Evolutionary conservation across 768 basidiomycete genomes (phyloP).

Genomic region (Tulasnella sp.): DNA sequence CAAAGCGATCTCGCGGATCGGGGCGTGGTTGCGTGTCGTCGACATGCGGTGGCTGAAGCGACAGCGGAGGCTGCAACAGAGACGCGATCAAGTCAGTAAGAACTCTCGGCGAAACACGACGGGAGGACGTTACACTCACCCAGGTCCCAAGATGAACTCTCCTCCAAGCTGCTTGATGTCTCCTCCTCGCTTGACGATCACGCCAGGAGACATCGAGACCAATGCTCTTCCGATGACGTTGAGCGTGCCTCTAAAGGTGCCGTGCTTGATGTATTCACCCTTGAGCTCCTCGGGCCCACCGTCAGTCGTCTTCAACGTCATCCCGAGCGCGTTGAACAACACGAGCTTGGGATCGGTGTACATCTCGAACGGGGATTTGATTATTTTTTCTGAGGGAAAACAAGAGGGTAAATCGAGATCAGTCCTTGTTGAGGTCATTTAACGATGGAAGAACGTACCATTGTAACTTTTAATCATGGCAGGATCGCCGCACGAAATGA

Average conservation of each 20-base stretch:
- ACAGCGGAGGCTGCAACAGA: slow-evolving; percentile 42
- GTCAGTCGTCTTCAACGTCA: slow-evolving; percentile 42
- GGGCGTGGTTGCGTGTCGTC: slow-evolving; percentile 57
- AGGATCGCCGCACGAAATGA: slow-evolving; percentile 70
- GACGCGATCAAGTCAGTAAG: not conserved
- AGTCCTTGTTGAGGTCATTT: not conserved
- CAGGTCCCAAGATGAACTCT: slow-evolving; percentile 69
- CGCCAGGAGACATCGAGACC: slow-evolving; percentile 49
- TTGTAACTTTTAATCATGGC: slow-evolving; percentile 67
- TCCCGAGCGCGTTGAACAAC: slow-evolving; percentile 65
- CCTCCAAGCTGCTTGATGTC: slow-evolving; percentile 75
- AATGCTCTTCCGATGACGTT: slow-evolving; percentile 61
- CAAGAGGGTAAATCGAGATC: not conserved
- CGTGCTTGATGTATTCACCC: slow-evolving; percentile 54
- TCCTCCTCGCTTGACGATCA: slow-evolving; percentile 64
- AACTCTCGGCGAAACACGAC: slow-evolving; percentile 23
- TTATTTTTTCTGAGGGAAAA: slow-evolving; percentile 39
- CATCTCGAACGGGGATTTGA: slow-evolving; percentile 56
- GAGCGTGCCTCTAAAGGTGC: slow-evolving; percentile 54
- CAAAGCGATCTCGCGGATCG: slow-evolving; percentile 55
- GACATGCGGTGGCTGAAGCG: slow-evolving; percentile 80
- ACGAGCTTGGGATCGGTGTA: slow-evolving; percentile 67
- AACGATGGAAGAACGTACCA: slow-evolving; percentile 29
- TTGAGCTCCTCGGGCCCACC: slow-evolving; percentile 33
- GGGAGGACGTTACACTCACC: slow-evolving; percentile 28